These are phyloP conservation scores for Fragosphaeria purpurea DNA, from an alignment of 2,329 filamentous ascomycete genomes.

Conservation along the genomic window DNA sequence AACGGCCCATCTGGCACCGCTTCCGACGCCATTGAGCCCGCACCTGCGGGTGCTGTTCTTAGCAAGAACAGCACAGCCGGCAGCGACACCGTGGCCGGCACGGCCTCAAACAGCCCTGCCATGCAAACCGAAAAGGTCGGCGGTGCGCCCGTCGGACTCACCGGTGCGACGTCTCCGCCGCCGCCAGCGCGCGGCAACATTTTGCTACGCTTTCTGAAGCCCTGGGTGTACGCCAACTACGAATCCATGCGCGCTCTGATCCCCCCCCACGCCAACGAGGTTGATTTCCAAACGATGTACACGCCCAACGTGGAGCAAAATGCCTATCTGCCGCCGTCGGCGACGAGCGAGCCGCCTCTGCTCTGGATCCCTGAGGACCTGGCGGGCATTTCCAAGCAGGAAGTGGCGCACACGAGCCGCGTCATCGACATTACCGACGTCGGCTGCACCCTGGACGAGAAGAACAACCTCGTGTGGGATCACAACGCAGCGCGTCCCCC, in stretches of 20 bases:
- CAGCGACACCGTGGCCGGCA: conserved; percentile 5
- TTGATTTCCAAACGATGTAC: conserved; percentile 46
- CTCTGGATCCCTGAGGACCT: conserved; percentile 80
- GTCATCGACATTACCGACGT: conserved; percentile 75
- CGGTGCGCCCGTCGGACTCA: conserved; percentile 8
- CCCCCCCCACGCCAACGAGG: conserved; percentile 39
- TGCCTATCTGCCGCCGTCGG: conserved; percentile 65
- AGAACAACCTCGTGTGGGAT: conserved; percentile 39
- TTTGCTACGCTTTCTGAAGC: conserved; percentile 61
- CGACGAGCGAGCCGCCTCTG: conserved; percentile 51
- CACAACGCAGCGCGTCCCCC: conserved; percentile 22
- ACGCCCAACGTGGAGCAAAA: conserved; percentile 49
- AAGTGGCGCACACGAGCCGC: conserved; percentile 60
- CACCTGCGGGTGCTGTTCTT: neutral
- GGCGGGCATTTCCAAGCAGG: conserved; percentile 65
- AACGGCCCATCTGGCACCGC: conserved; percentile 14
- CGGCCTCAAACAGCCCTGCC: neutral
- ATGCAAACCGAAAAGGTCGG: conserved; percentile 13
- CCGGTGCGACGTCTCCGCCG: conserved; percentile 10
- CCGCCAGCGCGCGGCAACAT: conserved; percentile 43
- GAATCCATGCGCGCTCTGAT: conserved; percentile 58
- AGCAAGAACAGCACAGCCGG: conserved; percentile 18
- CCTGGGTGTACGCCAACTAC: conserved; percentile 69
- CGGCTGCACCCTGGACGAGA: conserved; percentile 59
- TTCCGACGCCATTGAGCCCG: neutral